phyloP scores from a whole-genome alignment of 192 early-diverging fungal species.

The Coemansia sp. region DNA sequence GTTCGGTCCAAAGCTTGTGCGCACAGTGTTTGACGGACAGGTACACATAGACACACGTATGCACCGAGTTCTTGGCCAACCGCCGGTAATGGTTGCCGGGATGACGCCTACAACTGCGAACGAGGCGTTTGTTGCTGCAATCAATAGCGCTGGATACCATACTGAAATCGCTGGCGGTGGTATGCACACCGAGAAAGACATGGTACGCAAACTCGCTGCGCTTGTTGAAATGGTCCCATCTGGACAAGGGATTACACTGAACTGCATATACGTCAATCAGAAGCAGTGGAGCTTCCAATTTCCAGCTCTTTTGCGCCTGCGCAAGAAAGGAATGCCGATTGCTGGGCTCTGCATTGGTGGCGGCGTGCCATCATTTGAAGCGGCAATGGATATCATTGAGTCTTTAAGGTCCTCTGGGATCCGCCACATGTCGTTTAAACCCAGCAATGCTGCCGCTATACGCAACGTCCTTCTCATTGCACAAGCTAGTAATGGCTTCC shows the following conservation, averaged over 20 bases:
- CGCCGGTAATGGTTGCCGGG: slow-evolving; percentile 92
- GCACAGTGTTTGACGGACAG: slow-evolving; percentile 53
- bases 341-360: no score
- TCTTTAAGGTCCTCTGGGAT: slow-evolving; percentile 75
- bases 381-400: slow-evolving; percentile 75
- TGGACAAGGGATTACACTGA: slow-evolving; percentile 87
- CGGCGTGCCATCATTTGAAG: slow-evolving; percentile 85
- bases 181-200: slow-evolving; percentile 71
- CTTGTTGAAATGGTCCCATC: slow-evolving; percentile 68
- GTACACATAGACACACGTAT: slow-evolving; percentile 86
- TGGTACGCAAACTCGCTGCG: slow-evolving; percentile 68
- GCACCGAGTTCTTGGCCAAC: slow-evolving; percentile 76
- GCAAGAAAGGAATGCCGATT: slow-evolving; percentile 84
- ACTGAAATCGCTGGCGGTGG: slow-evolving; percentile 89
- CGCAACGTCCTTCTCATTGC: slow-evolving; percentile 84
- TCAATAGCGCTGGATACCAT: slow-evolving; percentile 88
- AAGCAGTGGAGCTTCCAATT: slow-evolving; percentile 82
- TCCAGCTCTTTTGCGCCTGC: slow-evolving; percentile 74
- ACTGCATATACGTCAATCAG: slow-evolving; percentile 85
- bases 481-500: slow-evolving; percentile 75
- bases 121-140: slow-evolving; percentile 75
- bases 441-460: slow-evolving; percentile 75
- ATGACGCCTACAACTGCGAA: slow-evolving; percentile 89
- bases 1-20: slow-evolving; percentile 81
- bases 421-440: slow-evolving; percentile 79